A percentile compares a stretch with the other conserved stretches of the same genome.
These are phyloP conservation scores for Ganoderma leucocontextum DNA, from an alignment of 1,284 basidiomycete species.

Conservation along the genomic window DNA sequence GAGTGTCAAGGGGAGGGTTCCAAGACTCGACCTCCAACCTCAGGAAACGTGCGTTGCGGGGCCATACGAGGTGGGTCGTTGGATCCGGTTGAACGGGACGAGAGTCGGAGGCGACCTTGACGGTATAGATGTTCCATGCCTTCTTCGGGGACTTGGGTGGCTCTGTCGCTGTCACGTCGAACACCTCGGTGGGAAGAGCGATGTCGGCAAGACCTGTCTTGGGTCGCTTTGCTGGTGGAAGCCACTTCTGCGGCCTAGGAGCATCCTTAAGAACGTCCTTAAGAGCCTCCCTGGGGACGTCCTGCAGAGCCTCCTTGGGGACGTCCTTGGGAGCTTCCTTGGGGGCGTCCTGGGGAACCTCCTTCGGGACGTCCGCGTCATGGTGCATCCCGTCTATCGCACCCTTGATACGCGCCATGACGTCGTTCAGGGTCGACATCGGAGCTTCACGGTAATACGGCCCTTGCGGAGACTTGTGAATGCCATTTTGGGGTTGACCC, in stretches of 20 bases:
- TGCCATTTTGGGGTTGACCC: slow-evolving; percentile 26
- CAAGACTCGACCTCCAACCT: slow-evolving; percentile 79
- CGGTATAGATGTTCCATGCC: slow-evolving; percentile 60
- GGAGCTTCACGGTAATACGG: slow-evolving; percentile 68
- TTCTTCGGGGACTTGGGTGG: slow-evolving; percentile 62
- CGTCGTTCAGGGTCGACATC: slow-evolving; percentile 83
- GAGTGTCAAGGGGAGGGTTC: slow-evolving; percentile 76
- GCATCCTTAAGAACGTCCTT: slow-evolving; percentile 34
- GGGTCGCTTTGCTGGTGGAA: slow-evolving; percentile 63
- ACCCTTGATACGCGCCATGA: slow-evolving; percentile 89
- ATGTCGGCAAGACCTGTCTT: slow-evolving; percentile 38
- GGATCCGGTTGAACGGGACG: slow-evolving; percentile 52
- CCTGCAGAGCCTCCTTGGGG: slow-evolving; percentile 34
- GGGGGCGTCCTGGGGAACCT: slow-evolving; percentile 32
- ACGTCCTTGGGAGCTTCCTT: slow-evolving; percentile 35
- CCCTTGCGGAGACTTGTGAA: slow-evolving; percentile 41
- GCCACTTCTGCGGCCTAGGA: slow-evolving; percentile 50
- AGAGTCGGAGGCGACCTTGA: slow-evolving; percentile 65
- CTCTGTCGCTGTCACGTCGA: slow-evolving; percentile 57
- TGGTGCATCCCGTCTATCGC: slow-evolving; percentile 78
- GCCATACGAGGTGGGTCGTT: slow-evolving; percentile 53
- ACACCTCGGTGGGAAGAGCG: slow-evolving; percentile 53
- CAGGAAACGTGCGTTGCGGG: slow-evolving; percentile 50
- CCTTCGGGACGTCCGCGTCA: slow-evolving; percentile 32
- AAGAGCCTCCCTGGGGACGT: slow-evolving; percentile 31